A percentile compares a stretch with the other conserved stretches of the same genome.
These are phyloP conservation scores for Scedosporium apiospermum DNA, from an alignment of 2,329 filamentous ascomycete genomes.

Conservation along the genomic window DNA sequence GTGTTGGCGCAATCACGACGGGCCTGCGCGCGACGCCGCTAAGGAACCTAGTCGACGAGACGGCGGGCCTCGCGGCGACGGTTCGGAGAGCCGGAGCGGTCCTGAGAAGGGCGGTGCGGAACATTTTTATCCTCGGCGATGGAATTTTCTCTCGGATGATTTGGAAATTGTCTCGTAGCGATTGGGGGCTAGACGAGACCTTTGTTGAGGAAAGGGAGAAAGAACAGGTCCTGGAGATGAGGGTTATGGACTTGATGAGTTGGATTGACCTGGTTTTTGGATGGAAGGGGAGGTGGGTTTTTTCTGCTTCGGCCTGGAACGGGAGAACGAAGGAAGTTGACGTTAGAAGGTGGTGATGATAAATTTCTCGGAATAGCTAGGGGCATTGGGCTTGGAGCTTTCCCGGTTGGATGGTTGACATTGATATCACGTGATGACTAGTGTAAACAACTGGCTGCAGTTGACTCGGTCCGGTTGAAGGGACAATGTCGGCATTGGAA, in stretches of 20 bases:
- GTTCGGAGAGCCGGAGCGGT: constrained; percentile 63
- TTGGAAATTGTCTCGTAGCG: constrained; percentile 1
- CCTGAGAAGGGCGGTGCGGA: constrained; percentile 78
- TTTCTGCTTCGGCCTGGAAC: not conserved
- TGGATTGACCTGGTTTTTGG: not conserved
- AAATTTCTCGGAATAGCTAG: constrained; percentile 8
- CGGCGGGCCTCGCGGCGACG: constrained; percentile 38
- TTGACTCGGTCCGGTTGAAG: not conserved
- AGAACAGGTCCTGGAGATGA: not conserved
- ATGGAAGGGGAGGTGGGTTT: not conserved
- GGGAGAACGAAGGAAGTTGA: not conserved
- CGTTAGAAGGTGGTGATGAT: constrained; percentile 4
- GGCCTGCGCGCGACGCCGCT: constrained; percentile 48
- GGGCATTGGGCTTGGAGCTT: constrained; percentile 3
- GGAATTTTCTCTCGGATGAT: constrained; percentile 1
- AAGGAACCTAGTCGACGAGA: constrained; percentile 52
- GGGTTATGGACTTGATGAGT: not conserved
- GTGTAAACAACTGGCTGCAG: not conserved
- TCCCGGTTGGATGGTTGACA: not conserved
- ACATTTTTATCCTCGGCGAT: constrained; percentile 46
- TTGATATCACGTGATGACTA: not conserved
- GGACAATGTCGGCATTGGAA: not conserved
- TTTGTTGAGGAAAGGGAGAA: not conserved
- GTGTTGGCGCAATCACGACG: constrained; percentile 18
- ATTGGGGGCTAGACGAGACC: not conserved